Conservation (phyloP, 2,329 filamentous ascomycete genomes). For the Chaetomium globosum region DNA sequence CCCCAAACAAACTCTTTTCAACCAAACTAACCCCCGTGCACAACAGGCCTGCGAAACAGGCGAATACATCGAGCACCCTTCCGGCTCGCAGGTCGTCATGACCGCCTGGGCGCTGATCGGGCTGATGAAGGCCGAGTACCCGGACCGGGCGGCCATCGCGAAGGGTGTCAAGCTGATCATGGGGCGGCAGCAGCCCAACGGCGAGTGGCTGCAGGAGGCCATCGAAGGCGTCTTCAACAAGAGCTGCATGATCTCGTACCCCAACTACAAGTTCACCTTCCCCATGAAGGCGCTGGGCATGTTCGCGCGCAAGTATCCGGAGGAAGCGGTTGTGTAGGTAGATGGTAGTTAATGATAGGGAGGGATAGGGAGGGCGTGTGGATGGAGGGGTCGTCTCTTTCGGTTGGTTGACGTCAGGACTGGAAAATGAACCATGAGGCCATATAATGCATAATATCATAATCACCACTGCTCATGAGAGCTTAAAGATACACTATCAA, state of each 20-base stretch:
- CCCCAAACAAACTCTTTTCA: not conserved
- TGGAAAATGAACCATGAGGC: not conserved
- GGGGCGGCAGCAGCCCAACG: constrained; percentile 80
- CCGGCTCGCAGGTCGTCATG: constrained; percentile 85
- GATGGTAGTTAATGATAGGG: not conserved
- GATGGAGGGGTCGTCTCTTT: not conserved
- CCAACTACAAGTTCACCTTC: constrained; percentile 98
- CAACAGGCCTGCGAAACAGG: constrained; percentile 75
- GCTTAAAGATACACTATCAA: not conserved
- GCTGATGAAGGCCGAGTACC: constrained; percentile 80
- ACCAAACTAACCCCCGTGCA: not conserved
- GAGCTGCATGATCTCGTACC: constrained; percentile 98
- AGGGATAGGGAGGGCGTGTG: not conserved
- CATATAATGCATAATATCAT: constrained; percentile 12
- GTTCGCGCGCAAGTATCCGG: constrained; percentile 74
- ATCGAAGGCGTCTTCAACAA: constrained; percentile 99
- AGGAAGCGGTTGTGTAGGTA: constrained; percentile 55
- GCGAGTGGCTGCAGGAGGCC: constrained; percentile 92
- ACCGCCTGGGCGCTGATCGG: constrained; percentile 88
- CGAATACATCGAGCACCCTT: constrained; percentile 72
- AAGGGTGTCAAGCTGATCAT: constrained; percentile 80
- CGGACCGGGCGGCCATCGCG: constrained; percentile 70
- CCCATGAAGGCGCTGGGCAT: constrained; percentile 91
- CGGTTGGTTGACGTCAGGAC: not conserved
- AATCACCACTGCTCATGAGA: not conserved